A percentile compares a stretch with the other conserved stretches of the same genome.
phyloP scores from a whole-genome alignment of 2,329 filamentous ascomycete genomes.

The Paecilomyces dactylethromorphus region DNA sequence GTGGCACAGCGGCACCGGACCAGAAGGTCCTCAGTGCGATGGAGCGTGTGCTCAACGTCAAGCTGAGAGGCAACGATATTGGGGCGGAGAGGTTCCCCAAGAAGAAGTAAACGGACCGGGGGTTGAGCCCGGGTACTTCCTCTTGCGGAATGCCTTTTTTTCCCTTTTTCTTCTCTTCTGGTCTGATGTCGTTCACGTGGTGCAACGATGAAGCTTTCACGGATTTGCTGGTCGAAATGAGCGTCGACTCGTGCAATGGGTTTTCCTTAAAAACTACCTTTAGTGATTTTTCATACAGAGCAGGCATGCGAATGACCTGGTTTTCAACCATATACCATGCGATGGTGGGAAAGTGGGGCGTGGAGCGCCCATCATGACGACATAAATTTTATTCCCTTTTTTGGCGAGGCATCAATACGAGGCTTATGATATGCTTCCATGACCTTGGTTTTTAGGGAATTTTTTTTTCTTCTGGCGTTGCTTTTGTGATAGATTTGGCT shows the following conservation, averaged over 20 bases:
- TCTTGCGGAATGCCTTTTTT: constrained; percentile 10
- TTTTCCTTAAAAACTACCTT: neutral
- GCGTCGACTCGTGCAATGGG: constrained; percentile 4
- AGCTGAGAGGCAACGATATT: constrained; percentile 79
- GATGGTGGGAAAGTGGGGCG: neutral
- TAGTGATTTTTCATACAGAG: neutral
- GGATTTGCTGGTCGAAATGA: constrained; percentile 6
- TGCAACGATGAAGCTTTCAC: neutral
- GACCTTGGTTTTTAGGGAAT: neutral
- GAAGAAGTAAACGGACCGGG: constrained; percentile 50
- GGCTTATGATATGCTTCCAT: neutral
- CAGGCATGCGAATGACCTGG: neutral
- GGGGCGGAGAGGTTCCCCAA: constrained; percentile 76
- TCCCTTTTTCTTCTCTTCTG: constrained; percentile 10
- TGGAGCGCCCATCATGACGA: neutral
- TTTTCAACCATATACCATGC: neutral
- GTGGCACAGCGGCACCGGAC: constrained; percentile 69
- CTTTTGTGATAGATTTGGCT: neutral
- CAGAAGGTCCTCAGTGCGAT: constrained; percentile 73
- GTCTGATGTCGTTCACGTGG: constrained; percentile 7
- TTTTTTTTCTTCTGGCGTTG: neutral
- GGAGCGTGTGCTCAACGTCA: constrained; percentile 80
- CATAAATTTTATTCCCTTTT: neutral
- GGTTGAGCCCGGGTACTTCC: constrained; percentile 20
- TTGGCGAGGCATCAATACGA: neutral